Evolutionary conservation across 805 yeast genomes (phyloP).

Genomic region (Starmerella tilneyi): DNA sequence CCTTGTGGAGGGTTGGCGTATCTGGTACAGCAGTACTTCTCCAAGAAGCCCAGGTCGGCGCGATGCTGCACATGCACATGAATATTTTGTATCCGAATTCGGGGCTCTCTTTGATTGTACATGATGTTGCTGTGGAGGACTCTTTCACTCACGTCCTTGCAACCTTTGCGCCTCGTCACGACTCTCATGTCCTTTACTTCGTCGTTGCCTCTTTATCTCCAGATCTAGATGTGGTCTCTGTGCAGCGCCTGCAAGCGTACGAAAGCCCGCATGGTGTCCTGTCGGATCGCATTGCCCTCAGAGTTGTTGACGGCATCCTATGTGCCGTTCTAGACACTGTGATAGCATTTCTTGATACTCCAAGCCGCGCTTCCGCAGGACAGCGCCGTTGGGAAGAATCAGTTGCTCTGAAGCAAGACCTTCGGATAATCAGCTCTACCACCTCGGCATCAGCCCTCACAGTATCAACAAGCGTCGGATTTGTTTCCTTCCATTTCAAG

Average conservation of each 20-base stretch:
- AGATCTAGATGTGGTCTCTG: constrained; percentile 44
- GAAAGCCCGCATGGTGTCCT: constrained; percentile 25
- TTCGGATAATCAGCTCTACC: constrained; percentile 47
- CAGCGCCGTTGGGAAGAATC: constrained; percentile 66
- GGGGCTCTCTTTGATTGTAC: constrained; percentile 40
- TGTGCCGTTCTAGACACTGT: constrained; percentile 51
- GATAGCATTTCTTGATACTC: constrained; percentile 53
- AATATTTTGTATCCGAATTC: constrained; percentile 45
- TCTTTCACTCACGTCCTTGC: constrained; percentile 43
- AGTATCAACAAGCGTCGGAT: constrained; percentile 34
- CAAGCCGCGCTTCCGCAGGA: constrained; percentile 30
- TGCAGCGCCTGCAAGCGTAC: constrained; percentile 52
- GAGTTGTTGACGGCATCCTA: constrained; percentile 49
- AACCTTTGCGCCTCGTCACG: constrained; percentile 34
- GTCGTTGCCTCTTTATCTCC: constrained; percentile 42
- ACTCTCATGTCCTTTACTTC: constrained; percentile 41
- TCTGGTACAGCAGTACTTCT: constrained; percentile 36
- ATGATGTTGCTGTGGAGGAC: constrained; percentile 49
- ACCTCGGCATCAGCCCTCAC: constrained; percentile 49
- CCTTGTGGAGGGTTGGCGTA: constrained; percentile 41
- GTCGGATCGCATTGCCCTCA: constrained; percentile 39
- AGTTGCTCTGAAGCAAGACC: constrained; percentile 44
- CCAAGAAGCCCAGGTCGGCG: constrained; percentile 33
- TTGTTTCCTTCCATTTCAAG: constrained; percentile 26
- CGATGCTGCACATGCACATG: constrained; percentile 35